Evolutionary conservation across 306 rosid species (phyloP).

Genomic region (Mimosa pudica): DNA sequence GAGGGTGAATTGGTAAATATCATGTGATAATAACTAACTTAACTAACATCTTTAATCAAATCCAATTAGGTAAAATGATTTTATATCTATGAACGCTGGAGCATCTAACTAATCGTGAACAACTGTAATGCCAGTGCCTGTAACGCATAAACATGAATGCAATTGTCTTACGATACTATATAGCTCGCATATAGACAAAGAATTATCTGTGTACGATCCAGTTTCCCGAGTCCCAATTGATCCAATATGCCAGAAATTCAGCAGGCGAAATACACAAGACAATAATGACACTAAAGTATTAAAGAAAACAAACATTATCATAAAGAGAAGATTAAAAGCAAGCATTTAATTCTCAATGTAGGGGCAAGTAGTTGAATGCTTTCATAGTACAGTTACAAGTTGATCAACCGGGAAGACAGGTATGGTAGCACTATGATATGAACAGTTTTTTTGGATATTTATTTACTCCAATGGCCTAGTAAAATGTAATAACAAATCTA

Average conservation of each 20-base stretch:
- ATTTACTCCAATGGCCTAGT: slow-evolving; percentile 31
- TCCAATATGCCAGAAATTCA: not conserved
- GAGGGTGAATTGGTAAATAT: too few species aligned
- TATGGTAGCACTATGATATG: slow-evolving; percentile 17
- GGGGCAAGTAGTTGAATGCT: not conserved
- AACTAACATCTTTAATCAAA: too few species aligned
- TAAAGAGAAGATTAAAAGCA: not conserved
- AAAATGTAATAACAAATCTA: slow-evolving; percentile 37
- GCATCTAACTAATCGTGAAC: not conserved
- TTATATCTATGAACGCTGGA: too few species aligned
- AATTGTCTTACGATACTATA: not conserved
- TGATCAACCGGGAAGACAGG: not conserved
- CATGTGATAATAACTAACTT: too few species aligned
- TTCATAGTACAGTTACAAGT: not conserved
- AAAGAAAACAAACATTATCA: not conserved
- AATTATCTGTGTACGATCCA: not conserved
- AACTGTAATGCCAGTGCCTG: not conserved
- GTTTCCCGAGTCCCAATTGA: not conserved
- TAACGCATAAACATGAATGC: not conserved
- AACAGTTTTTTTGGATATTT: slow-evolving; percentile 43
- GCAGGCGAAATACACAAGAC: not conserved
- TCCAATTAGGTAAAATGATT: too few species aligned
- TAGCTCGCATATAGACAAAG: not conserved
- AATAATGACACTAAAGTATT: not conserved
- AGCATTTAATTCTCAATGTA: not conserved